Conservation (phyloP, 2,329 filamentous ascomycete genomes). For the Seiridium unicorne region DNA sequence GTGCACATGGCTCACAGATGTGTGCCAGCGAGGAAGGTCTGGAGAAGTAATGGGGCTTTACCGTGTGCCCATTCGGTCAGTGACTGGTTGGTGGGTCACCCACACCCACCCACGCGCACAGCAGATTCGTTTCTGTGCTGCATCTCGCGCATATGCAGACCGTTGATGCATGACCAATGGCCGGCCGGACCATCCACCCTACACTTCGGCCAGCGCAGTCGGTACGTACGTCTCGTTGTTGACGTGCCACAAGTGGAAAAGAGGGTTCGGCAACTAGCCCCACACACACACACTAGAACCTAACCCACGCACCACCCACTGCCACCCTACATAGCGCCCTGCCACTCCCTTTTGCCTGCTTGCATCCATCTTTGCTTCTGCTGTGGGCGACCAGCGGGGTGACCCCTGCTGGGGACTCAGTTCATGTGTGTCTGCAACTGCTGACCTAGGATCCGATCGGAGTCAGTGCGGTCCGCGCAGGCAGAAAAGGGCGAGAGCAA, state of each 20-base stretch:
- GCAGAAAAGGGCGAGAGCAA: too few relatives aligned
- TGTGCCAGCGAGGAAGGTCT: conserved; percentile 6
- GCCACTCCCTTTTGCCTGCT: not conserved
- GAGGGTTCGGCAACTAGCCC: conserved; percentile 8
- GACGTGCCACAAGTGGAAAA: conserved; percentile 21
- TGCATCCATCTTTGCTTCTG: conserved; percentile 2
- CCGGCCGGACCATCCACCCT: not conserved
- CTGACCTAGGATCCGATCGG: too few relatives aligned
- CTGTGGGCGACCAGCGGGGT: not conserved
- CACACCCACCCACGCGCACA: not conserved
- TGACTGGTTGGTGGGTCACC: not conserved
- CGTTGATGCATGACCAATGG: conserved; percentile 19
- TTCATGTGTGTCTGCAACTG: not conserved
- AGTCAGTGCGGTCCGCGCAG: too few relatives aligned
- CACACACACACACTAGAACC: conserved; percentile 4
- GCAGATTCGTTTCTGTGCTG: conserved; percentile 13
- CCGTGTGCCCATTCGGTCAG: not conserved
- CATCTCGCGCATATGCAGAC: conserved; percentile 33
- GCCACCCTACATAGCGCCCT: not conserved
- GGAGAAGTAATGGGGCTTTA: not conserved
- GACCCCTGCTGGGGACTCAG: not conserved
- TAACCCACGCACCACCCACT: not conserved
- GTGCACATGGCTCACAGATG: not conserved
- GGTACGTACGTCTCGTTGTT: conserved; percentile 11
- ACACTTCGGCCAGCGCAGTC: not conserved